Evolutionary conservation across 257 asterid species (phyloP).

Genomic region (Primulina tabacum): DNA sequence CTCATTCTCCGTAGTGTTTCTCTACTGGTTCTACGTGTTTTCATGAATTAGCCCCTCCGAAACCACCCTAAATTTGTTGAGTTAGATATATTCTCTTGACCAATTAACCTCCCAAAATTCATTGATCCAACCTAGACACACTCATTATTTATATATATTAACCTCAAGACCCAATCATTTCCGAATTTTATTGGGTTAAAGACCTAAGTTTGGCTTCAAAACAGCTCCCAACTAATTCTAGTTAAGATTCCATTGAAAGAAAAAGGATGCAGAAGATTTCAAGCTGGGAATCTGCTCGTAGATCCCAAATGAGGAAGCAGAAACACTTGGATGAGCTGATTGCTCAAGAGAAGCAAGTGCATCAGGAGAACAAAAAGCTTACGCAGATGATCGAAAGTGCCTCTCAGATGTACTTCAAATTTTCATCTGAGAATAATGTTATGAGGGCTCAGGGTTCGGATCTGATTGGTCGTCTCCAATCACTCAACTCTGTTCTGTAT

Average conservation of each 20-base stretch:
- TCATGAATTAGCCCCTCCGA: constrained; percentile 28
- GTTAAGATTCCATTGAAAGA: constrained; percentile 44
- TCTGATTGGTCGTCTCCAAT: constrained; percentile 47
- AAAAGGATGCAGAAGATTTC: constrained; percentile 50
- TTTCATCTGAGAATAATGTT: constrained; percentile 52
- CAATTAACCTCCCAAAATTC: neutral
- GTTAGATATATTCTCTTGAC: neutral
- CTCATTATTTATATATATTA: too few species aligned
- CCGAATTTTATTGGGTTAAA: neutral
- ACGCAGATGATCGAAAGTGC: constrained; percentile 47
- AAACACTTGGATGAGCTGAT: constrained; percentile 50
- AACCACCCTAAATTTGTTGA: neutral
- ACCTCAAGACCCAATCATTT: neutral
- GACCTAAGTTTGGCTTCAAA: constrained; percentile 24
- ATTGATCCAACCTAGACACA: neutral
- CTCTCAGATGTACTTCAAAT: constrained; percentile 28
- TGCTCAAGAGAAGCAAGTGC: constrained; percentile 36
- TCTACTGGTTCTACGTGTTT: constrained; percentile 64
- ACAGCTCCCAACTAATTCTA: constrained; percentile 26
- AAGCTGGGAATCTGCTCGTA: constrained; percentile 40
- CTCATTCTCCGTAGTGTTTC: constrained; percentile 74
- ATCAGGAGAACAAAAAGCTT: constrained; percentile 46
- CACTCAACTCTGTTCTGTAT: constrained; percentile 33
- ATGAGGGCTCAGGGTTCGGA: constrained; percentile 58
- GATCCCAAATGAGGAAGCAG: constrained; percentile 44